Conservation (phyloP, 2,329 filamentous ascomycete genomes). For the Epichloe brachyelytri region DNA sequence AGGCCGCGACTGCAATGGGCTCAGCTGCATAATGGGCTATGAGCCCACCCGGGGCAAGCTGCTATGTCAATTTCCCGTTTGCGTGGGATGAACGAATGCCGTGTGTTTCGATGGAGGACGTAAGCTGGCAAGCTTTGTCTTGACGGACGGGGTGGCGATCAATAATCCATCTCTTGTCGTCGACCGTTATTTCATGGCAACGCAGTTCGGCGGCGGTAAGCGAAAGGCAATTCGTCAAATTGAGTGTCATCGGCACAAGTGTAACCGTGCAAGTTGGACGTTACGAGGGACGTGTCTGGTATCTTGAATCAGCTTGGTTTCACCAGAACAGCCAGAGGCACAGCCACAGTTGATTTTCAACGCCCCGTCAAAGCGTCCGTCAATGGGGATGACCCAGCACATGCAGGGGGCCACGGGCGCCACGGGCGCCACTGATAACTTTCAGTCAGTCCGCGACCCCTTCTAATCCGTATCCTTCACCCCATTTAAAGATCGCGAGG, state of each 20-base stretch:
- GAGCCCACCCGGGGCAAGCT: background rate
- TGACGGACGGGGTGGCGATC: background rate
- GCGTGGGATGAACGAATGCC: background rate
- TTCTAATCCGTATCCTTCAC: too few species aligned
- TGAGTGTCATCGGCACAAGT: background rate
- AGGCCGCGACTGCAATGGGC: slow-evolving; percentile 59
- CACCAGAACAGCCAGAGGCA: background rate
- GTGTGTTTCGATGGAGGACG: background rate
- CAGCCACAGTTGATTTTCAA: background rate
- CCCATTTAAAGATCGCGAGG: too few species aligned
- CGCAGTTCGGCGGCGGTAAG: background rate
- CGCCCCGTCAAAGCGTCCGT: too few species aligned
- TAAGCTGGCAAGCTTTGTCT: background rate
- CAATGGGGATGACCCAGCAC: too few species aligned
- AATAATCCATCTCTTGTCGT: background rate
- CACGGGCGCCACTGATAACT: too few species aligned
- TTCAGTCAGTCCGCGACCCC: too few species aligned
- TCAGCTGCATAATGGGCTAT: slow-evolving; percentile 41
- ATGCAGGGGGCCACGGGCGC: background rate
- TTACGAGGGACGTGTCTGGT: background rate
- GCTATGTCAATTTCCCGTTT: background rate
- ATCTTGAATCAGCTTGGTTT: background rate
- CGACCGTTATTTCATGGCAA: background rate
- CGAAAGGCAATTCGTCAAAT: background rate
- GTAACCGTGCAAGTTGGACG: background rate